These are phyloP conservation scores for Penicillium flavigenum DNA, from an alignment of 495 filamentous ascomycete genomes.

Conservation along the genomic window DNA sequence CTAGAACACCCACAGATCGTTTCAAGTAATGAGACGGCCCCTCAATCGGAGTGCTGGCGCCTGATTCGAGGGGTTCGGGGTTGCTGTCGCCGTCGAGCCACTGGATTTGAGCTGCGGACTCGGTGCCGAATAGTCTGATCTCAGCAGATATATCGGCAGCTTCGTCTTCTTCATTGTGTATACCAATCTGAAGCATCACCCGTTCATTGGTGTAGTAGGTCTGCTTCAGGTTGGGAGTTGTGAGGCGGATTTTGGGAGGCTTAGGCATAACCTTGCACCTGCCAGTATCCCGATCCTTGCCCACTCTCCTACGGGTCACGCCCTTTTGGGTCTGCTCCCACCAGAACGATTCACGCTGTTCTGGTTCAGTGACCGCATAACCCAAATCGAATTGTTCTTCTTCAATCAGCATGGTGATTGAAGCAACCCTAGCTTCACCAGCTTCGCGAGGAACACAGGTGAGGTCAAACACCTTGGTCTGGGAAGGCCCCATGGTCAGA, in stretches of 20 bases:
- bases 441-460: slow-evolving; percentile 75
- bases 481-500: slow-evolving; percentile 65
- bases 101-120: slow-evolving; percentile 49
- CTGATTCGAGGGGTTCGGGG: slow-evolving; percentile 20
- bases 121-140: slow-evolving; percentile 62
- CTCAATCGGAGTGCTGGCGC: slow-evolving; percentile 32
- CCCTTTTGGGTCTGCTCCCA: slow-evolving; percentile 51
- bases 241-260: slow-evolving; percentile 86
- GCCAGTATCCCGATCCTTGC: slow-evolving; percentile 40
- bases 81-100: slow-evolving; percentile 44
- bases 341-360: slow-evolving; percentile 49
- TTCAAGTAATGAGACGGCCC: slow-evolving; percentile 37
- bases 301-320: slow-evolving; percentile 35
- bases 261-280: slow-evolving; percentile 73
- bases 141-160: slow-evolving; percentile 69
- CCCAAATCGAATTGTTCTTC: slow-evolving; percentile 67
- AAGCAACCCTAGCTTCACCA: slow-evolving; percentile 67
- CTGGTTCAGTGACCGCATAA: slow-evolving; percentile 55
- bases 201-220: slow-evolving; percentile 84
- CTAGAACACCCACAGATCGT: slow-evolving; percentile 46
- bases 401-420: slow-evolving; percentile 60
- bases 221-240: slow-evolving; percentile 55
- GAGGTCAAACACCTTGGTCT: slow-evolving; percentile 69
- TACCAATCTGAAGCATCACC: slow-evolving; percentile 62
- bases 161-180: slow-evolving; percentile 83